Conservation (phyloP, 139 green algal genomes). For the Coccomyxa sp. region DNA sequence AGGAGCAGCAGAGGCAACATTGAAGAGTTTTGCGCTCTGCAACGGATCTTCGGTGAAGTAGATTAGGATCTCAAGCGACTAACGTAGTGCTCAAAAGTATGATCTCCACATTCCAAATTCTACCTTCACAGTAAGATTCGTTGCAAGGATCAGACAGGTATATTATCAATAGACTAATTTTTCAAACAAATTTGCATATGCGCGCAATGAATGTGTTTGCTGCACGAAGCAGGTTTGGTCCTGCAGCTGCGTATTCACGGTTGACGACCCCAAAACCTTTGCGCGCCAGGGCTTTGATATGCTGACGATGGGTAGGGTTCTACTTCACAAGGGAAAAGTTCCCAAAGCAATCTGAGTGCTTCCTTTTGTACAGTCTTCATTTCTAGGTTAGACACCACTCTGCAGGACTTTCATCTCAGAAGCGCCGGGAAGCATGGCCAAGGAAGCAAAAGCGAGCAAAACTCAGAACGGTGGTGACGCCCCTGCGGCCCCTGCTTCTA, state of each 20-base stretch:
- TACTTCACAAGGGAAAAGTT: not conserved
- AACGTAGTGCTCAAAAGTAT: not conserved
- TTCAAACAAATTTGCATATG: not conserved
- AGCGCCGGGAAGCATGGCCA: not conserved
- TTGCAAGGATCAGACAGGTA: not conserved
- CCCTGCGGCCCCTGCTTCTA: not conserved
- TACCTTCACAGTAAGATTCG: not conserved
- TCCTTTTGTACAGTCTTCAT: too few relatives aligned
- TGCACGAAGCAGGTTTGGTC: not conserved
- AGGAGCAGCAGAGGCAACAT: conserved; percentile 89
- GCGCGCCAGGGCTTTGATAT: not conserved
- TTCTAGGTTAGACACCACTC: too few relatives aligned
- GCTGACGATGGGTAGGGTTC: not conserved
- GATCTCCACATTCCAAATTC: not conserved
- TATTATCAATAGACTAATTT: not conserved
- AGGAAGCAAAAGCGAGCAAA: not conserved
- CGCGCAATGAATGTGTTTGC: not conserved
- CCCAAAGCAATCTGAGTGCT: not conserved
- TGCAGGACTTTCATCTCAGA: not conserved
- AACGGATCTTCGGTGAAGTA: not conserved
- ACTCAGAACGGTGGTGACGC: not conserved
- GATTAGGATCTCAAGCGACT: not conserved
- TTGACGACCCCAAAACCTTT: not conserved
- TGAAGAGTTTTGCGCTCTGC: not conserved
- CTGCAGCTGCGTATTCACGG: not conserved